A percentile compares a stretch with the other conserved stretches of the same genome.
Evolutionary conservation across 2,329 filamentous ascomycete species (phyloP).

Genomic region (Nigrospora osmanthi): DNA sequence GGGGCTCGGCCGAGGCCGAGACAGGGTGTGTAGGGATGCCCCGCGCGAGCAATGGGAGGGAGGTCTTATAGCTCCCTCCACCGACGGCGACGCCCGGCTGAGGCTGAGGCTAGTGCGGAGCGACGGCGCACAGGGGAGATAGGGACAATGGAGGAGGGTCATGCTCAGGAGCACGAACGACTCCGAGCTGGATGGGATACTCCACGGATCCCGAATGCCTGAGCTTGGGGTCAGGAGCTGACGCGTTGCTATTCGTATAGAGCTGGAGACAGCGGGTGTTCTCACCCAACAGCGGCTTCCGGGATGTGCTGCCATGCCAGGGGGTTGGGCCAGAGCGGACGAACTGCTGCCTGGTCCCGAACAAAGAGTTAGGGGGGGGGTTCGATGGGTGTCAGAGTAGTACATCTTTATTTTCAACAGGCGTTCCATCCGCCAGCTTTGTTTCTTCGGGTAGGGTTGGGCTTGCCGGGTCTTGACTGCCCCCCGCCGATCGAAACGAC

Average conservation of each 20-base stretch:
- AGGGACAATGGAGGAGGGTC: constrained; percentile 5
- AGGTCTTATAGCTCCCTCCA: background rate
- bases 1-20: constrained; percentile 9
- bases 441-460: too few relatives aligned
- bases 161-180: constrained; percentile 8
- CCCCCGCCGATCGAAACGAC: too few relatives aligned
- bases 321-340: too few relatives aligned
- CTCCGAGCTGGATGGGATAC: constrained; percentile 7
- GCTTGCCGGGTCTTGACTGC: too few relatives aligned
- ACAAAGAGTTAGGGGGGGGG: too few relatives aligned
- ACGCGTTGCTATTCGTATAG: constrained; percentile 3
- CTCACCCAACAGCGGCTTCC: too few relatives aligned
- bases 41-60: constrained; percentile 10
- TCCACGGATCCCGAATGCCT: constrained; percentile 13
- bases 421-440: too few relatives aligned
- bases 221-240: constrained; percentile 14
- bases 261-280: background rate
- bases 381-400: too few relatives aligned
- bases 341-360: too few relatives aligned
- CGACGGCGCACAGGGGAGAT: constrained; percentile 1
- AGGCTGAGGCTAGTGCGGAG: background rate
- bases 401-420: too few relatives aligned
- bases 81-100: background rate
- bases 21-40: constrained; percentile 13
- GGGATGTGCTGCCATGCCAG: too few relatives aligned